Conservation (phyloP, 2,329 filamentous ascomycete genomes). For the Coniella lustricola region DNA sequence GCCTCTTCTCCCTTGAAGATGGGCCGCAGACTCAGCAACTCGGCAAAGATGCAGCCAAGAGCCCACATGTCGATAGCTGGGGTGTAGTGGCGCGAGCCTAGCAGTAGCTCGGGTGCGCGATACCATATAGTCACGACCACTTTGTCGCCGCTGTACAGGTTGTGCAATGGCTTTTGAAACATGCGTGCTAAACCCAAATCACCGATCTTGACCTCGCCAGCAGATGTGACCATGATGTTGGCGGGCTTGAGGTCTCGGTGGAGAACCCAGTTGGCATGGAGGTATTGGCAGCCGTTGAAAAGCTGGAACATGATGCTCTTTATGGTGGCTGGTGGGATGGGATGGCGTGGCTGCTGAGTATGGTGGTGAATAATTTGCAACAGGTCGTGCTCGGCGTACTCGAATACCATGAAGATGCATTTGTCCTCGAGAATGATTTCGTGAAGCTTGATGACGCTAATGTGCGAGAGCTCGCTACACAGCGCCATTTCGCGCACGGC, state of each 20-base stretch:
- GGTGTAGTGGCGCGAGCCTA: slow-evolving; percentile 93
- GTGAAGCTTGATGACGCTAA: slow-evolving; percentile 82
- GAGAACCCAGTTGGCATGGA: slow-evolving; percentile 94
- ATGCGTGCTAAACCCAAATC: slow-evolving; percentile 87
- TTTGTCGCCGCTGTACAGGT: slow-evolving; percentile 89
- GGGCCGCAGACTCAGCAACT: slow-evolving; percentile 79
- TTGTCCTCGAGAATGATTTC: slow-evolving; percentile 98
- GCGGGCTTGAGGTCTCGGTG: slow-evolving; percentile 77
- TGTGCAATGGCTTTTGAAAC: slow-evolving; percentile 89
- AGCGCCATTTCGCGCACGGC: slow-evolving; percentile 96
- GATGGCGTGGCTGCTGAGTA: slow-evolving; percentile 77
- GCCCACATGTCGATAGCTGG: slow-evolving; percentile 97
- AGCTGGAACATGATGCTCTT: slow-evolving; percentile 95
- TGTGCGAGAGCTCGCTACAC: slow-evolving; percentile 83
- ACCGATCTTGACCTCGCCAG: slow-evolving; percentile 87
- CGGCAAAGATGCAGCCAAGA: slow-evolving; percentile 94
- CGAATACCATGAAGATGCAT: slow-evolving; percentile 99
- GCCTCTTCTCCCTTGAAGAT: slow-evolving; percentile 99
- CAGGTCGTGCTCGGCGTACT: slow-evolving; percentile 95
- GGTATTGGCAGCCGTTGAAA: slow-evolving; percentile 86
- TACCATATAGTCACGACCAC: slow-evolving; percentile 99
- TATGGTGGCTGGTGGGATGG: slow-evolving; percentile 81
- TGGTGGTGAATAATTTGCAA: slow-evolving; percentile 98
- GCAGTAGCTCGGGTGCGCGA: slow-evolving; percentile 83
- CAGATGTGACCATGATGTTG: slow-evolving; percentile 96